Conservation (phyloP, 2,329 filamentous ascomycete genomes). For the Penicillium brevicompactum region DNA sequence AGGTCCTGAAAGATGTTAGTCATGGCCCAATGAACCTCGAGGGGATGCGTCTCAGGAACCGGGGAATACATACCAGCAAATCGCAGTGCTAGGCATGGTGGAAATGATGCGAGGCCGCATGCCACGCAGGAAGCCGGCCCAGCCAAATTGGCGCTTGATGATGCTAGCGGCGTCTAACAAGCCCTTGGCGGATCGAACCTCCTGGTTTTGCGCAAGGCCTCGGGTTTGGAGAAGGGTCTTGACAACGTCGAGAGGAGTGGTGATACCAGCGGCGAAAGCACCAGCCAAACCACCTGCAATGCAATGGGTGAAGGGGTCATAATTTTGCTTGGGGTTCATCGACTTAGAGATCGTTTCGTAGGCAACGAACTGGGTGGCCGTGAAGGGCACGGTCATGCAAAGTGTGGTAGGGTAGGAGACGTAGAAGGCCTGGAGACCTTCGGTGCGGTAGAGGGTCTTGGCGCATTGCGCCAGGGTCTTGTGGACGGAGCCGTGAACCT, state of each 20-base stretch:
- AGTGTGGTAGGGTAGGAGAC: conserved; percentile 97
- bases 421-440: conserved; percentile 92
- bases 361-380: conserved; percentile 92
- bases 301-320: conserved; percentile 94
- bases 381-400: conserved; percentile 98
- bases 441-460: conserved; percentile 79
- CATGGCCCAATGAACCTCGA: neutral
- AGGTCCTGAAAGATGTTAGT: conserved; percentile 51
- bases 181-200: conserved; percentile 82
- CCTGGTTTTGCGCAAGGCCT: conserved; percentile 76
- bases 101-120: conserved; percentile 88
- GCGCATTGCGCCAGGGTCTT: conserved; percentile 86
- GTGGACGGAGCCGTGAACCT: conserved; percentile 94
- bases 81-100: conserved; percentile 98
- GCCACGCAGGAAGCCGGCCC: conserved; percentile 88
- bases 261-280: conserved; percentile 88
- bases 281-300: conserved; percentile 89
- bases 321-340: conserved; percentile 77
- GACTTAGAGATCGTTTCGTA: conserved; percentile 95
- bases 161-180: conserved; percentile 77
- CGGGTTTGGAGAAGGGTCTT: conserved; percentile 96
- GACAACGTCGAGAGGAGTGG: conserved; percentile 95
- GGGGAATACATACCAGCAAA: conserved; percentile 75
- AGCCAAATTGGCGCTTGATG: conserved; percentile 80
- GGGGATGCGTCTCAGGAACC: neutral